Base-by-base conservation (phyloP, 225 moss, liverwort and hornwort species). In the Physcomitrellopsis africana region DNA sequence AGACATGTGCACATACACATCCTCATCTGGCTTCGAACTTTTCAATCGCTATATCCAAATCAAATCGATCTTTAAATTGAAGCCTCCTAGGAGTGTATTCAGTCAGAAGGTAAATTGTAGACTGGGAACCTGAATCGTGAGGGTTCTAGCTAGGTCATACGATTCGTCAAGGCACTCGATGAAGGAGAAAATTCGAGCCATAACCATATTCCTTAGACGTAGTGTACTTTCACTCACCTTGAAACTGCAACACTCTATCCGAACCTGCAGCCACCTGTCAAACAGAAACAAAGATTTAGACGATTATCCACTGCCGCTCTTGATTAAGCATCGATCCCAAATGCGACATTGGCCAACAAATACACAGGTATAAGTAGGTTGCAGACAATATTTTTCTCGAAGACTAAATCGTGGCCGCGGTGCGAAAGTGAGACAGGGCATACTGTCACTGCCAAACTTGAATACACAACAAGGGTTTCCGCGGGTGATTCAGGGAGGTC, bases 211-310 rank as follows among this genome's bases (percentile, higher is more conserved):
- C n/a, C 46, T 67, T 11, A 11, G 60, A 5, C 19, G 54, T 19
- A 27, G 51, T 51, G 9, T 20, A 69, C 47, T 65, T 18, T 55
- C 56, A 52, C 54, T 77, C 51, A 88, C 92, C 92, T 86, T 95
- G 89, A 77, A 95, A 95, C 79, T 87, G 89, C 74, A 95, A 67
- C 72, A 81, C 85, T 76, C 87, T 90, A 71, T 90, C 87, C 43
- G 86, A 82, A 63, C 79, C 88, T 79, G 92, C 90, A 62, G 92
- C 87, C 75, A 89, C 92, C 91, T 88, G 89, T 22, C 20, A 51
- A 68, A 78, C 32, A 76, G 17, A 55, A 67, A 55, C 8, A 46
- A 61, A 60, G 46, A 24, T 18, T 19, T 32, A 19, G 72, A 48
- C 10, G 75, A 29, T 46, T 26, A 72, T 7, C 56, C 60, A 23